Evolutionary conservation across 306 rosid species (phyloP).

Genomic region (Cucumis cinereus): DNA sequence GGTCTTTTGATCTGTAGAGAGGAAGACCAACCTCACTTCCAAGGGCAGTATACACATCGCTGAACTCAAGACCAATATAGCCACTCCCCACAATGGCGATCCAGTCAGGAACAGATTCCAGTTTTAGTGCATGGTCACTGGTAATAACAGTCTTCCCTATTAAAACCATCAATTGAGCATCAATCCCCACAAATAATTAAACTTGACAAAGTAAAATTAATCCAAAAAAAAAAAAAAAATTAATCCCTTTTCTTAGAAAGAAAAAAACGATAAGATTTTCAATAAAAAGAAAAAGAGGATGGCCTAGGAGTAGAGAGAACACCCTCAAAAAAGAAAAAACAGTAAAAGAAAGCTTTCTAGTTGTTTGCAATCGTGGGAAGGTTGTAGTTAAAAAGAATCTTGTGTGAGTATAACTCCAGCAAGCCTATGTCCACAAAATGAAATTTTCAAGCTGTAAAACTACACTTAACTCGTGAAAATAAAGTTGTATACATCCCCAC

Average conservation of each 20-base stretch:
- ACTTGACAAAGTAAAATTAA: too few species aligned
- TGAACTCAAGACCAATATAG: slow-evolving; percentile 96
- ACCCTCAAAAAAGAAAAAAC: too few species aligned
- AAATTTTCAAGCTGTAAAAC: slow-evolving; percentile 1
- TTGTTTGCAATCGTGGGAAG: too few species aligned
- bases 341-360: too few species aligned
- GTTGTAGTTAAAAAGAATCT: too few species aligned
- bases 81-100: slow-evolving; percentile 98
- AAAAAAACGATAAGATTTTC: too few species aligned
- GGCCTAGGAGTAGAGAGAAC: too few species aligned
- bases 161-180: slow-evolving; percentile 12
- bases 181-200: neutral
- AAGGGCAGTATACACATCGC: slow-evolving; percentile 96
- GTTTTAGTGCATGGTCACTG: slow-evolving; percentile 96
- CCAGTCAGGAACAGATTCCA: slow-evolving; percentile 96
- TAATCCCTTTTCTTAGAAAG: neutral
- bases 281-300: too few species aligned
- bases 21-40: slow-evolving; percentile 81
- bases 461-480: neutral
- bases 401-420: too few species aligned
- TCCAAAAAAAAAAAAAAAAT: neutral
- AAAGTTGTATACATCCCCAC: neutral
- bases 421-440: neutral
- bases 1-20: neutral
- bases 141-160: slow-evolving; percentile 97